Evolutionary conservation across 305 asterid species (phyloP).

Genomic region (Rubia occidens): DNA sequence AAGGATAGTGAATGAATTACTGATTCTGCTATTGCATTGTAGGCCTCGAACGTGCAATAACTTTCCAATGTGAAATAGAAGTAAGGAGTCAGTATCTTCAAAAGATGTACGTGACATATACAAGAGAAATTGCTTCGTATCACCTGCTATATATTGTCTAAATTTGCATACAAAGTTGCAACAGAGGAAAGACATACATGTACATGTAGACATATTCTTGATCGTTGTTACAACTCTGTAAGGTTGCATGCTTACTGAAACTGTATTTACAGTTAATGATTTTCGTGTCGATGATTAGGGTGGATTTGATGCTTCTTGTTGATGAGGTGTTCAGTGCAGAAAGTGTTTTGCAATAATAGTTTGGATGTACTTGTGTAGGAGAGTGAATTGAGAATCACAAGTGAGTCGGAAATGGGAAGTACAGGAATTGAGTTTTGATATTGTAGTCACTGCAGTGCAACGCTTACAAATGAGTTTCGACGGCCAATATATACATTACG

Average conservation of each 20-base stretch:
- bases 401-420: background rate
- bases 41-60: background rate
- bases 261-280: background rate
- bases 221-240: background rate
- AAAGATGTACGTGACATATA: background rate
- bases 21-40: background rate
- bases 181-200: background rate
- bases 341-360: background rate
- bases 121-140: too few relatives aligned
- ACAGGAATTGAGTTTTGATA: too few relatives aligned
- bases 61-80: background rate
- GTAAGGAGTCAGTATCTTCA: background rate
- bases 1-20: slow-evolving; percentile 1
- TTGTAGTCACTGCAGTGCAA: background rate
- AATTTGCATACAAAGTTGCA: too few relatives aligned
- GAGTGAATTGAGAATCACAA: too few relatives aligned
- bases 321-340: background rate
- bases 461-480: too few relatives aligned
- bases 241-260: background rate
- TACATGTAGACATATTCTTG: background rate
- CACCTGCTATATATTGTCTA: background rate
- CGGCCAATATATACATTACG: too few relatives aligned
- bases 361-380: too few relatives aligned
- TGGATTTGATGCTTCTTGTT: background rate
- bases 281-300: background rate